A percentile compares a stretch with the other conserved stretches of the same genome.
These are phyloP conservation scores for Termitomyces bulborhizus DNA, from an alignment of 768 basidiomycete genomes.

Conservation along the genomic window DNA sequence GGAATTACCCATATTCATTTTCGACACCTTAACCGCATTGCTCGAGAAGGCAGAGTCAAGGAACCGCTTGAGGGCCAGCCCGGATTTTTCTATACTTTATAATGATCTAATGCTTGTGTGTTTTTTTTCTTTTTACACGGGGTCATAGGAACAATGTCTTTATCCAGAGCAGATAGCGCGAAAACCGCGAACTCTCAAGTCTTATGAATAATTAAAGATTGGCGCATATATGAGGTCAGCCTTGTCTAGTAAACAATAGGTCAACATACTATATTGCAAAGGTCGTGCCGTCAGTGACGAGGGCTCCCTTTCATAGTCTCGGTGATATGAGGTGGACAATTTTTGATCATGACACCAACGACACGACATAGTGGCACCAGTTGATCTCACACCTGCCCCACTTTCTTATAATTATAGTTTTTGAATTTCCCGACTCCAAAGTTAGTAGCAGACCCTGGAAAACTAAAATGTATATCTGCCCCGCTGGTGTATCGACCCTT, in stretches of 20 bases:
- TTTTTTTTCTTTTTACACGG: no score
- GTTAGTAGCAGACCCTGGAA: not conserved
- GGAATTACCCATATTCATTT: constrained; percentile 29
- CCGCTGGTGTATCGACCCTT: not conserved
- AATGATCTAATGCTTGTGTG: constrained; percentile 3
- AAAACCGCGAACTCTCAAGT: not conserved
- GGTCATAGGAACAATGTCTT: not conserved
- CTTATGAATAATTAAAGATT: not conserved
- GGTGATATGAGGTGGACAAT: no score
- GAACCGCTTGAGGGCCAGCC: constrained; percentile 28
- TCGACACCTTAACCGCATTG: constrained; percentile 27
- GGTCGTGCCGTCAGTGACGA: no score
- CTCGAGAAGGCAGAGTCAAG: constrained; percentile 25
- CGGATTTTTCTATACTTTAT: constrained; percentile 34
- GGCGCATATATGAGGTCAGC: not conserved
- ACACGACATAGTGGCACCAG: no score
- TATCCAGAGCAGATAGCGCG: not conserved
- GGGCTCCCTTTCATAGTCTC: no score
- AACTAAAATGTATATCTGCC: no score
- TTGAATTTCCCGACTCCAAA: no score
- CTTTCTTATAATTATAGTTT: no score
- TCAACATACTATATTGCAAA: no score
- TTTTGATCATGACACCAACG: no score
- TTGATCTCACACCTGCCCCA: no score
- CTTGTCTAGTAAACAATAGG: no score